Evolutionary conservation across 768 basidiomycete genomes (phyloP), one percentile per base, ranked within the genome.

Genomic region (Serendipita indica): DNA sequence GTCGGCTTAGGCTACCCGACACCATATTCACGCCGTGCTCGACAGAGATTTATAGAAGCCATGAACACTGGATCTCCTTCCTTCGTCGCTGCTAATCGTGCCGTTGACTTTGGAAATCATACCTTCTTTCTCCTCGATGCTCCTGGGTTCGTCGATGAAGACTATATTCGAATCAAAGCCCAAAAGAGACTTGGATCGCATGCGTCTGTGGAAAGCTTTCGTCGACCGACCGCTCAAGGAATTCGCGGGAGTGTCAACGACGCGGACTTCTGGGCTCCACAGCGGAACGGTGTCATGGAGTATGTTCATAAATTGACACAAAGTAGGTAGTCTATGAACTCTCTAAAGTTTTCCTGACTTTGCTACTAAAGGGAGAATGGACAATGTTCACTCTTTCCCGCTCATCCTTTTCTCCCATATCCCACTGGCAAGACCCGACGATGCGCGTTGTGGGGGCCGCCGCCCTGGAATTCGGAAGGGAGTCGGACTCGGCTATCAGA

Each of bases 321-420:
- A 37, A n/a, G 35, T 37, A n/a, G 10, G 35, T 37, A 37, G 35
- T 10, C 35, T n/a, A 10, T 37, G 10, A n/a, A 10, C 35, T n/a
- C 10, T n/a, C 10, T 10, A 10, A 10, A 10, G 10, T 37, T 37
- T 37, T 37, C 10, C 35, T 37, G 35, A 37, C 35, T 10, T 10
- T 37, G 10, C 35, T n/a, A n/a, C n/a, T n/a, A 37, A 10, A 37
- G 35, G n/a, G 35, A 10, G 35, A 37, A 37, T 10, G n/a, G 35
- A n/a, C 10, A n/a, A 37, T 10, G 35, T 10, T 10, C 10, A 37
- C 35, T n/a, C 35, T 10, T n/a, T 75, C 33, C 83, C 86, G 0
- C 69, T 78, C n/a, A 72, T 93, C 20, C 72, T 94, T 28, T 79
- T 96, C 60, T 84, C 79, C 2, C 93, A 97, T 67, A 89, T 97